Conservation (phyloP, 176 grass and related monocot genomes). For the Pontederia crassipes region DNA sequence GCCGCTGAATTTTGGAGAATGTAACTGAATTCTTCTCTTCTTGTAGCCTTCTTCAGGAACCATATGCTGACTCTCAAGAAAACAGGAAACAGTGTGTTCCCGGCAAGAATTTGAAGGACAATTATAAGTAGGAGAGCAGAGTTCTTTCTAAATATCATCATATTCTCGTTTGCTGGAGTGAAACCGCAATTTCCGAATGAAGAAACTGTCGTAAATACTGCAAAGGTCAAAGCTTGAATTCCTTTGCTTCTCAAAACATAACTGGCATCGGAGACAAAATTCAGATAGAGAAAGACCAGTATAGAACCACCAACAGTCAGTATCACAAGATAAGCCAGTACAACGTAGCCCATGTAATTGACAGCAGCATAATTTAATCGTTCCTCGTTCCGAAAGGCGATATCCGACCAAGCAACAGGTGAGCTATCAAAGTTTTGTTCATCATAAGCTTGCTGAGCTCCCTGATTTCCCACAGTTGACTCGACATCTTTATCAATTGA, state of each 20-base stretch:
- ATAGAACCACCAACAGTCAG: constrained; percentile 34
- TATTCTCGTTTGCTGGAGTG: constrained; percentile 74
- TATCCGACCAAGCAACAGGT: constrained; percentile 1
- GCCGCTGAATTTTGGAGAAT: constrained; percentile 34
- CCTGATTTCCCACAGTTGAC: background rate
- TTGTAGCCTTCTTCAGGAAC: constrained; percentile 37
- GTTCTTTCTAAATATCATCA: constrained; percentile 55
- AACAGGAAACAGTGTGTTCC: constrained; percentile 50
- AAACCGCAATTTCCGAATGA: constrained; percentile 73
- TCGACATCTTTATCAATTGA: constrained; percentile 26
- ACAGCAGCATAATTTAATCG: constrained; percentile 27
- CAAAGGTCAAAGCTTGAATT: constrained; percentile 35
- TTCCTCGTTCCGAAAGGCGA: background rate
- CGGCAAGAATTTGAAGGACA: constrained; percentile 49
- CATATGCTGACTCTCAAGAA: constrained; percentile 57
- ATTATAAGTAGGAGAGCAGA: constrained; percentile 41
- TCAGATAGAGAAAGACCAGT: constrained; percentile 47
- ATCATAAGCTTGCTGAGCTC: too few species aligned
- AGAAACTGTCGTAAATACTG: constrained; percentile 56
- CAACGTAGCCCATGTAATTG: constrained; percentile 27
- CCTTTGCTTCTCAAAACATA: constrained; percentile 36
- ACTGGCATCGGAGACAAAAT: constrained; percentile 30
- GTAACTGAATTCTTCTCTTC: constrained; percentile 40
- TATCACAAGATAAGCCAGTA: constrained; percentile 40
- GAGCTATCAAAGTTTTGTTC: background rate